phyloP scores from a whole-genome alignment of 1,284 basidiomycete species.

The Tremellales sp. region DNA sequence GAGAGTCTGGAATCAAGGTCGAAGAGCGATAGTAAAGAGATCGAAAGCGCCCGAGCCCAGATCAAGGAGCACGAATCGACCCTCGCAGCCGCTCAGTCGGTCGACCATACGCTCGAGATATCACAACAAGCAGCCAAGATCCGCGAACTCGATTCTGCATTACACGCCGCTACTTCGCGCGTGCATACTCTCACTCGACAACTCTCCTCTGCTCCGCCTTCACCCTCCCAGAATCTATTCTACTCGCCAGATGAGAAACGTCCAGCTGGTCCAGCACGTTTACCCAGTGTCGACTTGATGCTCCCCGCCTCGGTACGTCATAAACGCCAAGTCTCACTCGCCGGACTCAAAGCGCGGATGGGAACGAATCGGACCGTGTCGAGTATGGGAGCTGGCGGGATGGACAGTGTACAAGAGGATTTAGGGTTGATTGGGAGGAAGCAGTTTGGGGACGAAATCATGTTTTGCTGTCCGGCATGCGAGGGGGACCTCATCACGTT shows the following conservation, averaged over 20 bases:
- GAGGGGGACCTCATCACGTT: slow-evolving; percentile 45
- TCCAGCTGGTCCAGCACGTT: slow-evolving; percentile 2
- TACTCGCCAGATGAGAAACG: background rate
- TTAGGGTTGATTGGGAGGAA: slow-evolving; percentile 8
- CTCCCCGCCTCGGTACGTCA: slow-evolving; percentile 72
- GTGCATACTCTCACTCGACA: slow-evolving; percentile 69
- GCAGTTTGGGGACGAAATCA: slow-evolving; percentile 49
- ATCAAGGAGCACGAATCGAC: background rate
- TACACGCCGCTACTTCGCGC: slow-evolving; percentile 67
- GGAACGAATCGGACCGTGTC: slow-evolving; percentile 45
- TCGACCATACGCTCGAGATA: slow-evolving; percentile 71
- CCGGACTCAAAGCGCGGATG: slow-evolving; percentile 84
- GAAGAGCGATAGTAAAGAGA: slow-evolving; percentile 21
- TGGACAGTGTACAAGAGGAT: slow-evolving; percentile 14
- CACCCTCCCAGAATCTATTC: slow-evolving; percentile 8
- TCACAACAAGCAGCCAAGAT: slow-evolving; percentile 72
- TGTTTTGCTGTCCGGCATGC: slow-evolving; percentile 48
- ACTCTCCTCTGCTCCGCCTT: slow-evolving; percentile 23
- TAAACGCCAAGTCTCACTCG: slow-evolving; percentile 76
- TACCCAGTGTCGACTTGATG: slow-evolving; percentile 54
- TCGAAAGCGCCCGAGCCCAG: background rate
- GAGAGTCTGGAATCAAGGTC: slow-evolving; percentile 25
- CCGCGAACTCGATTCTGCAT: slow-evolving; percentile 63
- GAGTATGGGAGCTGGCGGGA: slow-evolving; percentile 48
- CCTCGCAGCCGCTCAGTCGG: slow-evolving; percentile 38